Base-by-base conservation (phyloP, 129 eudicot genomes). In the Flaveria ramosissima region DNA sequence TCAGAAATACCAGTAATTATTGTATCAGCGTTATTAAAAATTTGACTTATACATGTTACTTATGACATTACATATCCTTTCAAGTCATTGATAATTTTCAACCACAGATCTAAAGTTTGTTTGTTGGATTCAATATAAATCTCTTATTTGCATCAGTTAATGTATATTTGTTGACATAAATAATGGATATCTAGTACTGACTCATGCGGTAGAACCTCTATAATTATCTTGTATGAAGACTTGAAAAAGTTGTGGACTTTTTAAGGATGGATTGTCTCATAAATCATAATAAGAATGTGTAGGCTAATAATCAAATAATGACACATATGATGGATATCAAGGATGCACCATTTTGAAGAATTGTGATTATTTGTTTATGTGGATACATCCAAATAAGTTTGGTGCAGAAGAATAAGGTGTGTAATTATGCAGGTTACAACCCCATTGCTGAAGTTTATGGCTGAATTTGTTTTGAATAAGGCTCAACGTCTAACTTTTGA, bases 401-500 rank as follows among this genome's bases (percentile, higher is more conserved):
- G 51, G 36, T 73, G 67, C 76, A 27, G 11, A 32, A 63, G 66
- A 60, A 60, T 60, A 47, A 23, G 60, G 66, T 6, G 56, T 72
- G 27, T 43, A 71, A 17, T 72, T 61, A 23, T 83, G 76, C 87
- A 94, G 99, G 99, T 95, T 70, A 87, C 97, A 1, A 95, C 99
- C 60, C 99, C 99, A 53, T 82, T 95, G 77, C 76, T 95, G 57
- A 95, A 95, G 78, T 91, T 95, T 73, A 86, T 95, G 93, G 94
- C 96, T 21, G 99, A 95, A 79, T 89, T 95, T 78, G 99, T 95
- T 71, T 76, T 89, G 59, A 95, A 95, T 82, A 95, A 89, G 78
- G 93, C 97, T 78, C 97, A 91, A 19, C 93, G 99, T 48, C 65
- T 95, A 85, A 91, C 97, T 27, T 95, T 95, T 79, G 99, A 91